Evolutionary conservation across 2,329 filamentous ascomycete species (phyloP), one percentile per base, ranked within the genome.

Genomic region (Clonostachys rhizophaga): DNA sequence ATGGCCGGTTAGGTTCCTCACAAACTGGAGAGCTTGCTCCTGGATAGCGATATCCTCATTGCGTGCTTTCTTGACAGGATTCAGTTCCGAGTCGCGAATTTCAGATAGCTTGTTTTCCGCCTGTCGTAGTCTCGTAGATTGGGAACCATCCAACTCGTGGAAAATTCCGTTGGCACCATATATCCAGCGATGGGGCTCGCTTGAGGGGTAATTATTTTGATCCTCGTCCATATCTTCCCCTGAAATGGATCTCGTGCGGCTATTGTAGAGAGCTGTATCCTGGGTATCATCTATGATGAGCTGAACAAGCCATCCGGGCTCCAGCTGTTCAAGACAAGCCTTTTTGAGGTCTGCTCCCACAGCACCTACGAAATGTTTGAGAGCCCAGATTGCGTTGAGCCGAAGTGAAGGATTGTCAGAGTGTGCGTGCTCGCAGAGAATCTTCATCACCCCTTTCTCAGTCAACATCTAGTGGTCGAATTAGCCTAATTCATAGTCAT

Each of bases 311-410:
- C 90, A 96, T 11, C 81, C 83, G 1, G 89, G 79, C 9, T 84
- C 84, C 5, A 97, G 75, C 58, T 88, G 83, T 44, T 91, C 83
- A 12, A 97, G 70, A 50, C 89, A 89, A 43, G 80, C 78, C 57
- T 86, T 86, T 66, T 94, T 95, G 54, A 88, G 72, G 12, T 86
- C 79, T 41, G 86, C 83, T 16, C 79, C 78, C 6, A 87, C 81
- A 18, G 83, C 84, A 52, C 87, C 79, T 4, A 95, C 86, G 44
- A 96, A 78, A 66, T 97, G 90, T 62, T 97, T 97, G 49, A 99
- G 71, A 6, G 91, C 90, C 92, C 94, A 99, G 2, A 99, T 69
- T 18, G 91, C 91, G 57, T 94, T 91, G 24, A 95, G 75, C 20
- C 90, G 83, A 46, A 97, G 73, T 42, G 84, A 81, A n/a, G 87